Percentiles rank a stretch among this genome's conserved stretches.
phyloP scores from a whole-genome alignment of 306 rosid species.

The Herpetospermum pedunculosum region DNA sequence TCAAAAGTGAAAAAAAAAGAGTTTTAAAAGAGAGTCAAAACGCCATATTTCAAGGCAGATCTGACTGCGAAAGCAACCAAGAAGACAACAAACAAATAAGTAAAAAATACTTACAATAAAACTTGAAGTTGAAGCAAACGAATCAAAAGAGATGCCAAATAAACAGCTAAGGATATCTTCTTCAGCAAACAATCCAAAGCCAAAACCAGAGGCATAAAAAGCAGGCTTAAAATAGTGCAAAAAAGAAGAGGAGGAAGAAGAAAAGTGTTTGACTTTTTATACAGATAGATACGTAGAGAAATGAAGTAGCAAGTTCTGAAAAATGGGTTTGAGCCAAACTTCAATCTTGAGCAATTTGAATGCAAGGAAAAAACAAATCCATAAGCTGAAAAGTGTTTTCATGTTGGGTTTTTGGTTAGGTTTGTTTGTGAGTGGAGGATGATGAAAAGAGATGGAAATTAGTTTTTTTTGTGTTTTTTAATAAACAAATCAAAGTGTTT shows the following conservation, averaged over 20 bases:
- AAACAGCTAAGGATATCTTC: slow-evolving; percentile 33
- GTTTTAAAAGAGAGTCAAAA: neutral
- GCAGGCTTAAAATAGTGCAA: slow-evolving; percentile 10
- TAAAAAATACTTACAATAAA: slow-evolving; percentile 9
- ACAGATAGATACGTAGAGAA: slow-evolving; percentile 36
- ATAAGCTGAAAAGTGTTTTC: neutral
- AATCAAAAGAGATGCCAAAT: neutral
- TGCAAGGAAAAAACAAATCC: neutral
- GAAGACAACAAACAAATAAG: slow-evolving; percentile 14
- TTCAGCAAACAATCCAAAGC: slow-evolving; percentile 36
- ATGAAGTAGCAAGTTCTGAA: slow-evolving; percentile 18
- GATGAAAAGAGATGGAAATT: neutral
- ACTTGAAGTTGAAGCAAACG: slow-evolving; percentile 18
- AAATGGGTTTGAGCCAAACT: slow-evolving; percentile 5
- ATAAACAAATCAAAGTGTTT: neutral
- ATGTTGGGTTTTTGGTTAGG: neutral
- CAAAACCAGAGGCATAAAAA: slow-evolving; percentile 2
- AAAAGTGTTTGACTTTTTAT: slow-evolving; percentile 28
- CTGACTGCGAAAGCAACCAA: slow-evolving; percentile 13
- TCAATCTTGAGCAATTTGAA: neutral
- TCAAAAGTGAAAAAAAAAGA: neutral
- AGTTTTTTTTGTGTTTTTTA: neutral
- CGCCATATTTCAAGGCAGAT: slow-evolving; percentile 3
- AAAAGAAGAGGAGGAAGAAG: neutral
- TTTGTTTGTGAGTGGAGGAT: neutral